These are phyloP conservation scores for Sphaerostilbella broomeana DNA, from an alignment of 2,329 filamentous ascomycete genomes.

Conservation along the genomic window DNA sequence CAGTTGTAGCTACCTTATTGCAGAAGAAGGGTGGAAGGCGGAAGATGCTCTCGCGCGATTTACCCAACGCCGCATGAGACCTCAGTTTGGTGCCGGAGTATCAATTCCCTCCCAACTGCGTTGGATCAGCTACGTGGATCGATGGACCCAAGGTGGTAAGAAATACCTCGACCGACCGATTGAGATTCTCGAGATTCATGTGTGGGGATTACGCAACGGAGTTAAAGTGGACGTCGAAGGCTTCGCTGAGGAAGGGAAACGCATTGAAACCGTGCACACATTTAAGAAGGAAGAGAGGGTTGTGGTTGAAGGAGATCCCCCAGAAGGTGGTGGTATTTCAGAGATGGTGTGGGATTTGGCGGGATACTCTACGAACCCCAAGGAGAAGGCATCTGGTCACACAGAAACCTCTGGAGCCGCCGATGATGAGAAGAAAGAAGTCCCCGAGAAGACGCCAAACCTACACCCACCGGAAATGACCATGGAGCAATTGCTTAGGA, in stretches of 20 bases:
- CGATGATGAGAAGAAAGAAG: slow-evolving; percentile 18
- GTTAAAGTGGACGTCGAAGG: slow-evolving; percentile 84
- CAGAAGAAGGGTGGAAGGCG: slow-evolving; percentile 62
- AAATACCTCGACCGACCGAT: slow-evolving; percentile 75
- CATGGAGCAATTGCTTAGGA: slow-evolving; percentile 19
- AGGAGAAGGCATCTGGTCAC: slow-evolving; percentile 31
- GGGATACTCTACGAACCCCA: slow-evolving; percentile 26
- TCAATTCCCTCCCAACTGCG: slow-evolving; percentile 89
- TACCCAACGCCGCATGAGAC: slow-evolving; percentile 82
- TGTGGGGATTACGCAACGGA: slow-evolving; percentile 81
- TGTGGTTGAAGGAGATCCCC: slow-evolving; percentile 53
- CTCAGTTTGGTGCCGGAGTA: slow-evolving; percentile 80
- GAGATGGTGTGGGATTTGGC: slow-evolving; percentile 51
- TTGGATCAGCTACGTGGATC: slow-evolving; percentile 82
- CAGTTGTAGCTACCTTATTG: slow-evolving; percentile 82
- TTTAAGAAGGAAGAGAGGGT: slow-evolving; percentile 69
- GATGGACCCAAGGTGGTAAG: slow-evolving; percentile 71
- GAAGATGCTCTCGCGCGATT: slow-evolving; percentile 50
- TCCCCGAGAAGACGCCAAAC: neutral
- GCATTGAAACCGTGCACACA: slow-evolving; percentile 75
- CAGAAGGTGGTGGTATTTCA: slow-evolving; percentile 41
- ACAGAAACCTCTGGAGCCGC: slow-evolving; percentile 27
- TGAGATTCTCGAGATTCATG: slow-evolving; percentile 81
- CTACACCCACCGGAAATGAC: neutral
- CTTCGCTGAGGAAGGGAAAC: slow-evolving; percentile 81